Conservation (phyloP, 768 basidiomycete genomes). For the Boletus huronensis region DNA sequence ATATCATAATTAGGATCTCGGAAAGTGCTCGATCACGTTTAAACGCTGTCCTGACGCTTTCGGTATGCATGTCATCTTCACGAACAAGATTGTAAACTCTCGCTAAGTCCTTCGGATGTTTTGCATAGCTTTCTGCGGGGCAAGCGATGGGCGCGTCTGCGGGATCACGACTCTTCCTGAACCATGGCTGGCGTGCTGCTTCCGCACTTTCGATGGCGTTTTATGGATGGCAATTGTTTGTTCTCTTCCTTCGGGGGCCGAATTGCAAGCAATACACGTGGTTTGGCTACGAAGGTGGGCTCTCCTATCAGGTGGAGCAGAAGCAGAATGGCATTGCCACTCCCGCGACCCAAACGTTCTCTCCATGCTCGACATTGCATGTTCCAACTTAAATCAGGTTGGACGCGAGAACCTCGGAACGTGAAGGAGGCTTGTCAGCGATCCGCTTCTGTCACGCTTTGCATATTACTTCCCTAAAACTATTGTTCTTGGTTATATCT, state of each 20-base stretch:
- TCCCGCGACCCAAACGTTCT: slow-evolving; percentile 1
- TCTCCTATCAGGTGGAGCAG: slow-evolving; percentile 15
- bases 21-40: slow-evolving; percentile 26
- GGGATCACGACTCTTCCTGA: slow-evolving; percentile 38
- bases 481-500: not conserved
- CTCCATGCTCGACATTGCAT: not conserved
- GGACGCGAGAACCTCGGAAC: not conserved
- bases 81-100: too few relatives aligned
- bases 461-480: not conserved
- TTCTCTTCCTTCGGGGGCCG: slow-evolving; percentile 39
- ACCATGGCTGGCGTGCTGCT: slow-evolving; percentile 37
- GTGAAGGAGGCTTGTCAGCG: not conserved
- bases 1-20: slow-evolving; percentile 19
- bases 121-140: slow-evolving; percentile 29
- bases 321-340: not conserved
- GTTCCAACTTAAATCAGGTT: not conserved
- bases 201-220: slow-evolving; percentile 33
- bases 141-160: slow-evolving; percentile 43
- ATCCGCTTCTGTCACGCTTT: not conserved
- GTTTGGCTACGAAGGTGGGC: slow-evolving; percentile 62
- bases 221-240: slow-evolving; percentile 31
- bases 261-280: slow-evolving; percentile 37
- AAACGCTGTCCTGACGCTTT: slow-evolving; percentile 27
- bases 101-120: not conserved
- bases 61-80: slow-evolving; percentile 14